Evolutionary conservation across 1,139 yeast species (phyloP), one percentile per base, ranked within the genome.

Genomic region (Suhomyces choctaworum): DNA sequence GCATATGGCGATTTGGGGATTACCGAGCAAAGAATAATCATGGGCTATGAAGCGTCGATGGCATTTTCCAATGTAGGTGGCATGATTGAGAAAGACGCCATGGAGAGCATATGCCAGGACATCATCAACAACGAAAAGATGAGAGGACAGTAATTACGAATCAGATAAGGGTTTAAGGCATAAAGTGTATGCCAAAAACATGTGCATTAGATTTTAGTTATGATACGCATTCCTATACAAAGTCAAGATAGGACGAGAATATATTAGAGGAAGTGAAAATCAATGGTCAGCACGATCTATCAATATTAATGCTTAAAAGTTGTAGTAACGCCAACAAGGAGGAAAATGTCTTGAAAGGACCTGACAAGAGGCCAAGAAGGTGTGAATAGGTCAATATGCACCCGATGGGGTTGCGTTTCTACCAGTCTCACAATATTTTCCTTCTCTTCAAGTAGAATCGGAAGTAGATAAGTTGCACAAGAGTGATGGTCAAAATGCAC

Each of bases 31-130:
- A 68, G 97, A 48, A 74, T 92, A 13, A 73, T 78, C 13, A 75
- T 81, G 55, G 95, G 94, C 0, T 92, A 90, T 58, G 97, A 92
- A 54, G 90, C 96, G 12, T 85, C 96, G 62, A 70, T 87, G 69
- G 84, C 82, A 4, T 86, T 80, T 54, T 77, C 79, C 8, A 78
- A 80, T 44, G 78, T 83, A 2, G 95, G 95, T 10, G 76, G 76
- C 35, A 66, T 92, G 52, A 78, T 87, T 21, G 89, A 81, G 42
- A 79, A 76, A 45, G 95, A 84, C 25, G 78, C 75, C 10, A 88
- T 85, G 80, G 83, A 79, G 39, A 64, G 75, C 7, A 70, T 90
- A 22, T 90, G 95, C 29, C 73, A 76, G 36, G 94, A 86, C 48
- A 80, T 86, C 7, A 68, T 86, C n/a, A 79, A 76, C 36, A 73